Evolutionary conservation across 805 yeast genomes (phyloP).

Genomic region (Torulaspora delbrueckii): DNA sequence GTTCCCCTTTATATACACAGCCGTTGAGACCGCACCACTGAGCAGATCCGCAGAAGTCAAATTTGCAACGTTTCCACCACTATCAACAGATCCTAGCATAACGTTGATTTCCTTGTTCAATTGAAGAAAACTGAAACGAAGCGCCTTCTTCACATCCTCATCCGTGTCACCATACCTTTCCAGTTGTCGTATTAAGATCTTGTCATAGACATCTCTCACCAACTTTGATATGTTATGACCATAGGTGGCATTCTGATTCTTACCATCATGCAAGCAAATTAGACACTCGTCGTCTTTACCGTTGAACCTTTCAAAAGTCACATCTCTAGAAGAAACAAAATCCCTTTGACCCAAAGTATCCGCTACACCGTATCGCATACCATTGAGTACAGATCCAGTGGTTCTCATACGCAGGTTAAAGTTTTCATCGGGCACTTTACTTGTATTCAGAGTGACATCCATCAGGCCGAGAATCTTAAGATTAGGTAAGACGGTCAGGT

Average conservation of each 20-base stretch:
- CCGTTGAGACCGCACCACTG: slow-evolving; percentile 82
- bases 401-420: slow-evolving; percentile 83
- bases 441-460: slow-evolving; percentile 91
- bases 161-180: slow-evolving; percentile 39
- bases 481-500: slow-evolving; percentile 68
- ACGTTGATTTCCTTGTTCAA: slow-evolving; percentile 76
- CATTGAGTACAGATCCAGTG: slow-evolving; percentile 72
- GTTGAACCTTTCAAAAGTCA: slow-evolving; percentile 79
- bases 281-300: slow-evolving; percentile 79
- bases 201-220: slow-evolving; percentile 64
- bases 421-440: slow-evolving; percentile 83
- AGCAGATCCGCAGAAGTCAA: slow-evolving; percentile 61
- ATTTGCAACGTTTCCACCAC: slow-evolving; percentile 46
- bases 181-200: slow-evolving; percentile 52
- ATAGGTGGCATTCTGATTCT: slow-evolving; percentile 44
- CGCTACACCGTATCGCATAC: slow-evolving; percentile 84
- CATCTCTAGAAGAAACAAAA: slow-evolving; percentile 69
- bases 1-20: slow-evolving; percentile 69
- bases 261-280: slow-evolving; percentile 83
- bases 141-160: slow-evolving; percentile 62
- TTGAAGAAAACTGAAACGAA: slow-evolving; percentile 73
- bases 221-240: slow-evolving; percentile 67
- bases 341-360: slow-evolving; percentile 72
- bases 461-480: slow-evolving; percentile 76
- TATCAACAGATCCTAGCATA: slow-evolving; percentile 45